A percentile compares a stretch with the other conserved stretches of the same genome.
Conservation (phyloP, 2,329 filamentous ascomycete genomes). For the Aspergillus clavatus region DNA sequence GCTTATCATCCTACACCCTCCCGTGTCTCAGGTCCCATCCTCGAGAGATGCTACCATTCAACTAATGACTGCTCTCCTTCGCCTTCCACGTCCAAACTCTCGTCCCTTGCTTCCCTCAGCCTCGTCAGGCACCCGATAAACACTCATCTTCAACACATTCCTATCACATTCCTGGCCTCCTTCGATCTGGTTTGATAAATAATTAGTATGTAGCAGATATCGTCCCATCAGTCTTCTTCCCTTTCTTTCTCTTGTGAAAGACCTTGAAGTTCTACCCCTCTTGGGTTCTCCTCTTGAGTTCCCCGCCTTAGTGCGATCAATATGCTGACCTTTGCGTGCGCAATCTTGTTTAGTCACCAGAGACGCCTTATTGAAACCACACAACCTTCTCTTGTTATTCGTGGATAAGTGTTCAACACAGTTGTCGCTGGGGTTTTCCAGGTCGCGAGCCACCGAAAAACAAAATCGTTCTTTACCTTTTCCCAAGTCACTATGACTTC, state of each 20-base stretch:
- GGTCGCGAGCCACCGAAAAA: constrained; percentile 18
- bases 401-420: constrained; percentile 13
- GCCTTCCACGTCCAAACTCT: constrained; percentile 15
- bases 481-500: constrained; percentile 53
- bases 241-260: constrained; percentile 12
- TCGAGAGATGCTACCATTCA: constrained; percentile 17
- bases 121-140: constrained; percentile 18
- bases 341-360: constrained; percentile 15
- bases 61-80: constrained; percentile 19
- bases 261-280: background rate
- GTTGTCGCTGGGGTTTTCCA: constrained; percentile 17
- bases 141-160: constrained; percentile 11
- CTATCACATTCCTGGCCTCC: constrained; percentile 12
- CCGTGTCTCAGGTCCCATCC: no score
- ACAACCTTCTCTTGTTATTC: constrained; percentile 7
- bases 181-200: background rate
- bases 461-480: no score
- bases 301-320: constrained; percentile 6
- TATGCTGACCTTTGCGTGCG: constrained; percentile 19
- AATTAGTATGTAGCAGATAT: background rate
- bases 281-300: background rate
- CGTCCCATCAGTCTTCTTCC: constrained; percentile 15
- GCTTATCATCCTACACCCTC: no score
- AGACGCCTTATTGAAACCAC: constrained; percentile 14
- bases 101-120: constrained; percentile 23